These are phyloP conservation scores for Saturnispora galanensis DNA, from an alignment of 805 yeast genomes.

Conservation along the genomic window DNA sequence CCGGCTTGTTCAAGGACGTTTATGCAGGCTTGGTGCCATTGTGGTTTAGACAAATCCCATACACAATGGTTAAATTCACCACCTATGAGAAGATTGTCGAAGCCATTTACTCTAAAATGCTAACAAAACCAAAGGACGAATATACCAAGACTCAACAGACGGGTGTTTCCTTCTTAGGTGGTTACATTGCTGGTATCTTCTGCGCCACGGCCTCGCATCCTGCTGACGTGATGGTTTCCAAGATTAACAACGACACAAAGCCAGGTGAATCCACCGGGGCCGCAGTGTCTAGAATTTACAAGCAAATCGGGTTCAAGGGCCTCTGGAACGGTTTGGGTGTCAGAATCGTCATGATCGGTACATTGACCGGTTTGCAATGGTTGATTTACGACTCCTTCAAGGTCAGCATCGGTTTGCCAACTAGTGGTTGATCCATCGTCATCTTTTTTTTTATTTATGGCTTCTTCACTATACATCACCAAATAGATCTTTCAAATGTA, in stretches of 20 bases:
- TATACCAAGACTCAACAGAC: constrained; percentile 75
- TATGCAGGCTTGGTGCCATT: constrained; percentile 87
- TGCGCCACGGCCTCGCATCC: constrained; percentile 97
- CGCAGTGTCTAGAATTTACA: constrained; percentile 67
- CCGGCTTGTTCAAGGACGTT: constrained; percentile 50
- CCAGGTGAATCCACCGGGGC: constrained; percentile 55
- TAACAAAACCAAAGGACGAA: constrained; percentile 65
- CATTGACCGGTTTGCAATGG: constrained; percentile 97
- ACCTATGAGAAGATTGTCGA: constrained; percentile 88
- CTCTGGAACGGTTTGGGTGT: constrained; percentile 93
- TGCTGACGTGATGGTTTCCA: constrained; percentile 97
- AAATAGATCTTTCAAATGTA: too few relatives aligned
- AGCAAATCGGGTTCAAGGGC: constrained; percentile 78
- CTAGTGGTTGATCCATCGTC: constrained; percentile 49
- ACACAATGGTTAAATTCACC: constrained; percentile 95
- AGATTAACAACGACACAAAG: constrained; percentile 66
- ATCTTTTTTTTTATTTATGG: neutral
- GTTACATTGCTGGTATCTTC: constrained; percentile 94
- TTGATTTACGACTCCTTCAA: constrained; percentile 92
- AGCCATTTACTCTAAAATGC: constrained; percentile 49
- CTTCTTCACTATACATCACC: neutral
- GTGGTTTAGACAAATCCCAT: constrained; percentile 97
- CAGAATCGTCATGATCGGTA: constrained; percentile 95
- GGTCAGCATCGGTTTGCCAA: constrained; percentile 89
- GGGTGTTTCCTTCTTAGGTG: constrained; percentile 90